phyloP scores from a whole-genome alignment of 2,329 filamentous ascomycete species.

The Diaporthe ampelina region DNA sequence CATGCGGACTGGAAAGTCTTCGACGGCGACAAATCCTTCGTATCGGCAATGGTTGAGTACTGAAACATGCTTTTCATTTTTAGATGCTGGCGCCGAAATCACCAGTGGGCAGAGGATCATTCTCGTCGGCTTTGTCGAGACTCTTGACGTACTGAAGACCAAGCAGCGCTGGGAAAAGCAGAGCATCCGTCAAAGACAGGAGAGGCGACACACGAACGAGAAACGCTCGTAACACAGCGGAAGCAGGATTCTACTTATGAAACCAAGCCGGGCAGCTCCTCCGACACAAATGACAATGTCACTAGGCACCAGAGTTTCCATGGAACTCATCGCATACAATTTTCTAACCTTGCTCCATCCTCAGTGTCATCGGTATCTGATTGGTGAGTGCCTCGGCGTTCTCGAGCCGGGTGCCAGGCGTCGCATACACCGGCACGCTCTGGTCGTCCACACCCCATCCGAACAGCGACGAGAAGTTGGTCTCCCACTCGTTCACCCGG shows the following conservation, averaged over 20 bases:
- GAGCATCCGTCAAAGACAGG: conserved; percentile 4
- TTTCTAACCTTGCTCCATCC: too few relatives aligned
- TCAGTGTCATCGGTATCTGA: background rate
- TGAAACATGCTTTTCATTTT: background rate
- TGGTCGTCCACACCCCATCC: conserved; percentile 33
- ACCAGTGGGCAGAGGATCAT: conserved; percentile 39
- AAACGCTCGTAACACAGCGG: too few relatives aligned
- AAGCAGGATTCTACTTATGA: too few relatives aligned
- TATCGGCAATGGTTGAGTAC: background rate
- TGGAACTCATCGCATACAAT: background rate
- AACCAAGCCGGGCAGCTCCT: too few relatives aligned
- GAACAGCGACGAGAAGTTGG: conserved; percentile 32
- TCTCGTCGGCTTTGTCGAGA: conserved; percentile 41
- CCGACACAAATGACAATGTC: too few relatives aligned
- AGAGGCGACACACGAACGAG: background rate
- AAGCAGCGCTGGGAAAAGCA: conserved; percentile 37
- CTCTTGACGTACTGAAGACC: conserved; percentile 38
- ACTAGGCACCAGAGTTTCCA: too few relatives aligned
- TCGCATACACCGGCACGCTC: background rate
- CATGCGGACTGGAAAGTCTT: background rate
- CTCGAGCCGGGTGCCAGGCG: background rate
- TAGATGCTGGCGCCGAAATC: conserved; percentile 39
- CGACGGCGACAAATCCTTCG: background rate
- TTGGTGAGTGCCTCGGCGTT: background rate
- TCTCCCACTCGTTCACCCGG: conserved; percentile 34